phyloP scores from a whole-genome alignment of 768 basidiomycete species.

The Lactarius sp. region DNA sequence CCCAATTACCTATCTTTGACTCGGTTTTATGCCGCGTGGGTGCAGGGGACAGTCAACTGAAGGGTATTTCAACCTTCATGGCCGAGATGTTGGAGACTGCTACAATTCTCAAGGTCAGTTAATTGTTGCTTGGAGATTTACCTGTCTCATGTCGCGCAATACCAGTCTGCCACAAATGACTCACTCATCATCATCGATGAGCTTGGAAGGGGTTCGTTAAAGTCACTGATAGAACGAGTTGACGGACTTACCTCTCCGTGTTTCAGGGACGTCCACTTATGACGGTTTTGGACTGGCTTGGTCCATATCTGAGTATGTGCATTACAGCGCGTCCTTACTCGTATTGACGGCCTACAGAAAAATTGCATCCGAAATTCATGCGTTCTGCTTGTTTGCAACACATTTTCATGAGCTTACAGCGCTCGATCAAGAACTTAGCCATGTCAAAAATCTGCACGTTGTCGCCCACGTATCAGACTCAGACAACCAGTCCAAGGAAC shows the following conservation, averaged over 20 bases:
- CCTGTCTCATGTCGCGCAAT: not conserved
- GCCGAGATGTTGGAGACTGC: slow-evolving; percentile 99
- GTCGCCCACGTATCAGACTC: slow-evolving; percentile 79
- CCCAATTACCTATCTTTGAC: slow-evolving; percentile 88
- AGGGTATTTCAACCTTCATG: slow-evolving; percentile 99
- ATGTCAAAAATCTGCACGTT: slow-evolving; percentile 94
- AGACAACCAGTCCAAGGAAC: slow-evolving; percentile 41
- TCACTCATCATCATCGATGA: slow-evolving; percentile 98
- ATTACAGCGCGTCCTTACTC: not conserved
- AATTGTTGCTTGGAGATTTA: not conserved
- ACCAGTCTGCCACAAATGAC: slow-evolving; percentile 82
- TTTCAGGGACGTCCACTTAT: slow-evolving; percentile 87
- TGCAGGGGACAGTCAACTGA: slow-evolving; percentile 95
- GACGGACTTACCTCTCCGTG: not conserved
- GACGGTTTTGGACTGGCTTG: slow-evolving; percentile 98
- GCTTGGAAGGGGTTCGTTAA: slow-evolving; percentile 69
- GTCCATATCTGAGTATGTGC: slow-evolving; percentile 91
- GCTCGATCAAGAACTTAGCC: slow-evolving; percentile 75
- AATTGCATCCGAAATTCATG: slow-evolving; percentile 87
- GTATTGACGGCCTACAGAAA: slow-evolving; percentile 46
- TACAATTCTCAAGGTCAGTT: slow-evolving; percentile 76
- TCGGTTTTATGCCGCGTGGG: slow-evolving; percentile 94
- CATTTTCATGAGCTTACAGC: slow-evolving; percentile 98
- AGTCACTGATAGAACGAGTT: not conserved
- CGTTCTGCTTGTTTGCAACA: slow-evolving; percentile 95